A percentile compares a stretch with the other conserved stretches of the same genome.
These are phyloP conservation scores for Peronospora belbahrii DNA, from an alignment of 352 stramenopile genomes.

Conservation along the genomic window DNA sequence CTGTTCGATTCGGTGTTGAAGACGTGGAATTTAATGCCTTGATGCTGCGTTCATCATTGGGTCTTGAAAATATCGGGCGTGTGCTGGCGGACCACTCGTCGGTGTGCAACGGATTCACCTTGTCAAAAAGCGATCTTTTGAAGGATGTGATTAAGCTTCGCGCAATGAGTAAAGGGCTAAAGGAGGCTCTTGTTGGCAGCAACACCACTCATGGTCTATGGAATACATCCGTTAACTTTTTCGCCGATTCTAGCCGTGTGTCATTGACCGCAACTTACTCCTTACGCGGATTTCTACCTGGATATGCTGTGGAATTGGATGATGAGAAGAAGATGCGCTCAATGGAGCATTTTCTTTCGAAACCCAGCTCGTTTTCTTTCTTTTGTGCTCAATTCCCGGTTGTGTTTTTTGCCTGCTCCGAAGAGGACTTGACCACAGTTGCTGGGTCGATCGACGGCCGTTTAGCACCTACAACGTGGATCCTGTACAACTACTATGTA, in stretches of 20 bases:
- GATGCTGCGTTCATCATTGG: slow-evolving; percentile 50
- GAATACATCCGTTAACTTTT: slow-evolving; percentile 56
- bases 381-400: slow-evolving; percentile 58
- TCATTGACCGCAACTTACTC: slow-evolving; percentile 31
- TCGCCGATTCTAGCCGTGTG: slow-evolving; percentile 29
- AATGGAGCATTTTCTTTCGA: slow-evolving; percentile 63
- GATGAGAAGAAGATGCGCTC: slow-evolving; percentile 46
- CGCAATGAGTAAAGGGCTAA: slow-evolving; percentile 21
- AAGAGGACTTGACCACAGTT: neutral
- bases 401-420: slow-evolving; percentile 51
- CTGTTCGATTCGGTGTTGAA: slow-evolving; percentile 37
- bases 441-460: neutral
- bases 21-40: slow-evolving; percentile 82
- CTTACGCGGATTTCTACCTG: slow-evolving; percentile 51
- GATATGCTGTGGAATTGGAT: slow-evolving; percentile 41
- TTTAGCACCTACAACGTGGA: slow-evolving; percentile 22
- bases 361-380: slow-evolving; percentile 60
- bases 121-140: slow-evolving; percentile 36
- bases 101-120: slow-evolving; percentile 40
- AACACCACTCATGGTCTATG: slow-evolving; percentile 41
- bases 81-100: slow-evolving; percentile 58
- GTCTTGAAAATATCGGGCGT: slow-evolving; percentile 55
- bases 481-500: slow-evolving; percentile 75
- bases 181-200: slow-evolving; percentile 37
- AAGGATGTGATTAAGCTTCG: slow-evolving; percentile 32